These are phyloP conservation scores for Boletus barrowsii DNA, from an alignment of 768 basidiomycete species.

Conservation along the genomic window DNA sequence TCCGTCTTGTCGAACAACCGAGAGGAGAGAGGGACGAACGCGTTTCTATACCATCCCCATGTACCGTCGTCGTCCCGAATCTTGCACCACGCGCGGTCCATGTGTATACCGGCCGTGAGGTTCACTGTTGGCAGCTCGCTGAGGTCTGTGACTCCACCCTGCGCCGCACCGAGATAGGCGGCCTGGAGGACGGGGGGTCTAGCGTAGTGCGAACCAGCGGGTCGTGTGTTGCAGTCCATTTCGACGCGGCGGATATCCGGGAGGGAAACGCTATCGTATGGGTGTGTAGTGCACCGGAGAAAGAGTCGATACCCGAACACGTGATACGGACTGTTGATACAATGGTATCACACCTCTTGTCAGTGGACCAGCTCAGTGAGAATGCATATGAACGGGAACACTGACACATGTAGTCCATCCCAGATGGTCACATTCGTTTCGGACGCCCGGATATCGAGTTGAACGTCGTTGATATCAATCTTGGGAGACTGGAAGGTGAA, in stretches of 20 bases:
- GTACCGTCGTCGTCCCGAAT: constrained; percentile 12
- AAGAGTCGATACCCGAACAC: constrained; percentile 25
- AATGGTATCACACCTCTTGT: neutral
- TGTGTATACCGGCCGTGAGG: constrained; percentile 17
- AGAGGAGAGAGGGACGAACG: constrained; percentile 48
- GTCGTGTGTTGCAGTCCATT: constrained; percentile 19
- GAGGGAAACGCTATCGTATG: constrained; percentile 5
- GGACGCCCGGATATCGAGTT: constrained; percentile 10
- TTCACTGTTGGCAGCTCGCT: neutral
- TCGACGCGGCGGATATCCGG: constrained; percentile 18
- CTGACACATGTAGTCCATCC: constrained; percentile 23
- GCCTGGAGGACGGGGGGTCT: constrained; percentile 9
- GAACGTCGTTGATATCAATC: constrained; percentile 8
- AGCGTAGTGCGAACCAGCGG: constrained; percentile 1
- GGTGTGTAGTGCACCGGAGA: constrained; percentile 15
- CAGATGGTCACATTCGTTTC: constrained; percentile 23
- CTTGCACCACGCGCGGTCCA: constrained; percentile 21
- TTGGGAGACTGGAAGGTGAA: neutral
- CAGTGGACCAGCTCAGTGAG: neutral
- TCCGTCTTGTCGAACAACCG: constrained; percentile 46
- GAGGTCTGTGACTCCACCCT: neutral
- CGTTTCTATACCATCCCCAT: constrained; percentile 35
- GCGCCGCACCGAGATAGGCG: constrained; percentile 14
- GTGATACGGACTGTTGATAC: constrained; percentile 12
- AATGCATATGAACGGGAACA: neutral